These are phyloP conservation scores for Penicillium arizonense DNA, from an alignment of 495 filamentous ascomycete genomes.

Conservation along the genomic window DNA sequence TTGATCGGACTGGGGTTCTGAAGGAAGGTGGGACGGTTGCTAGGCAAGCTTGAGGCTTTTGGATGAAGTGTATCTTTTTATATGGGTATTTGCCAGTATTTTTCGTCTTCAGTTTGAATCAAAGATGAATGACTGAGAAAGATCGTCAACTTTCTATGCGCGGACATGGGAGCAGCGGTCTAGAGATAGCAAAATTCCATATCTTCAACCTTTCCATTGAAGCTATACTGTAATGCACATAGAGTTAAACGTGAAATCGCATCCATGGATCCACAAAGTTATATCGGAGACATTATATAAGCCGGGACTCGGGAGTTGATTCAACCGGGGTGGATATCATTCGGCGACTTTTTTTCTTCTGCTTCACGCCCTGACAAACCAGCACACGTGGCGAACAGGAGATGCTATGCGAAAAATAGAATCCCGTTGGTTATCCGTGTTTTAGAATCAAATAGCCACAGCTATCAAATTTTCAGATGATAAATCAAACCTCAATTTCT, in stretches of 20 bases:
- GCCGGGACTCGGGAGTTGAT: not conserved
- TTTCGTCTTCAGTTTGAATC: too few species aligned
- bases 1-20: slow-evolving; percentile 59
- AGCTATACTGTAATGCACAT: too few species aligned
- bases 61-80: too few species aligned
- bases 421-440: not conserved
- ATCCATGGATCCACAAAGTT: too few species aligned
- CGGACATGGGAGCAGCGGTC: too few species aligned
- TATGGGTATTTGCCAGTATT: too few species aligned
- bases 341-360: slow-evolving; percentile 7
- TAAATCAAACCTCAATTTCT: slow-evolving; percentile 2
- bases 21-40: too few species aligned
- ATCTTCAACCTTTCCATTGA: too few species aligned
- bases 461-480: slow-evolving; percentile 2
- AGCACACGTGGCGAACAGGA: not conserved
- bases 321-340: slow-evolving; percentile 5
- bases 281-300: not conserved
- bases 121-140: too few species aligned
- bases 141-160: too few species aligned
- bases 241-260: not conserved
- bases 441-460: not conserved
- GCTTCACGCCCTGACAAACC: not conserved
- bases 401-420: not conserved
- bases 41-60: too few species aligned
- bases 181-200: too few species aligned